Conservation (phyloP, 2,329 filamentous ascomycete species). For the Teratosphaeria zuluensis region DNA sequence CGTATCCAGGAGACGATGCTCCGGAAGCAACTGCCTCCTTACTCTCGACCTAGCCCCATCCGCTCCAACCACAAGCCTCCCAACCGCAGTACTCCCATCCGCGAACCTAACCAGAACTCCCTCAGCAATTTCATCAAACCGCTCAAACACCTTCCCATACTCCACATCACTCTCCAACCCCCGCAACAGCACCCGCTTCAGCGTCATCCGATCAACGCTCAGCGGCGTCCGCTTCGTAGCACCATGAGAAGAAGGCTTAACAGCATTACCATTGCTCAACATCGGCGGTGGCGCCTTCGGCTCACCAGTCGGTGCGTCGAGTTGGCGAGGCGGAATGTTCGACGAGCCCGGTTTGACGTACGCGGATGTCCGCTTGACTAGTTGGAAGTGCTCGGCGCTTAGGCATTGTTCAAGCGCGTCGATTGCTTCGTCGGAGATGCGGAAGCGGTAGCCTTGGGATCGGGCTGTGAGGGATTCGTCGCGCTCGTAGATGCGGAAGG, state of each 20-base stretch:
- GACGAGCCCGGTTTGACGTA: background rate
- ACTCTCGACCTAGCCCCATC: no score
- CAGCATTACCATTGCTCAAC: no score
- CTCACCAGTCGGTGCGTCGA: background rate
- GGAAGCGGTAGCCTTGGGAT: conserved; percentile 14
- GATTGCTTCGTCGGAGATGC: conserved; percentile 8
- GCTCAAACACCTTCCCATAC: background rate
- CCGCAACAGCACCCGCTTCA: background rate
- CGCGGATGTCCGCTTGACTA: background rate
- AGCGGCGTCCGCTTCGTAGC: background rate
- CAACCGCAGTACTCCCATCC: no score
- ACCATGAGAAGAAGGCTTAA: no score
- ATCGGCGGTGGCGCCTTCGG: background rate
- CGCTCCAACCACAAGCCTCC: no score
- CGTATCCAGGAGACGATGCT: no score
- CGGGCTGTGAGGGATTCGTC: conserved; percentile 8
- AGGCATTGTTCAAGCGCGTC: conserved; percentile 5
- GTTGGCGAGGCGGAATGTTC: background rate
- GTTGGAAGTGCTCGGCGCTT: background rate
- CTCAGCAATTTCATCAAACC: background rate
- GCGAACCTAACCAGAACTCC: background rate
- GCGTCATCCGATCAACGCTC: background rate
- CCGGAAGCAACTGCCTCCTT: no score
- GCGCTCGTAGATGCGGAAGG: conserved; percentile 12
- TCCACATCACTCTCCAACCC: background rate